A percentile compares a stretch with the other conserved stretches of the same genome.
These are phyloP conservation scores for Helichrysum umbraculigerum DNA, from an alignment of 129 eudicot genomes.

Conservation along the genomic window DNA sequence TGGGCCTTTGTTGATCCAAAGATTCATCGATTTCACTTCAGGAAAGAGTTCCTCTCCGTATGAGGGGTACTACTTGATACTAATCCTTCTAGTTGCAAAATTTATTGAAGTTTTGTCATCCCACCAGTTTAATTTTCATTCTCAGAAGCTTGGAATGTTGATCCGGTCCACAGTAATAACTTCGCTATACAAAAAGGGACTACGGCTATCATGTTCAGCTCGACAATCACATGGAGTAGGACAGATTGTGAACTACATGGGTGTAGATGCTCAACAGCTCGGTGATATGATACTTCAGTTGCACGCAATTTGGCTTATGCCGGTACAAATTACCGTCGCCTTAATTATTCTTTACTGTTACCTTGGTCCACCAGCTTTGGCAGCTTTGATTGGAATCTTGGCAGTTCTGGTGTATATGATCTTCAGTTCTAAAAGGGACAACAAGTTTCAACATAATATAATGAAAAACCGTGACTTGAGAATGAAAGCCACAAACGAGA, in stretches of 20 bases:
- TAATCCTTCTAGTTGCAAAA: conserved; percentile 65
- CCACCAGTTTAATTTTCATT: conserved; percentile 83
- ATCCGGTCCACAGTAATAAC: conserved; percentile 74
- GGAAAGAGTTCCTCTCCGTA: conserved; percentile 59
- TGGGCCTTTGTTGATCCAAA: conserved; percentile 72
- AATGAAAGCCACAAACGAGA: conserved; percentile 91
- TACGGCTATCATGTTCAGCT: conserved; percentile 77
- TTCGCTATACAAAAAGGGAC: conserved; percentile 75
- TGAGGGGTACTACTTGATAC: conserved; percentile 81
- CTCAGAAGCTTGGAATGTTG: conserved; percentile 79
- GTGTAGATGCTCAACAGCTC: conserved; percentile 94
- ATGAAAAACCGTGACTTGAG: conserved; percentile 73
- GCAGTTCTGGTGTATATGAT: conserved; percentile 50
- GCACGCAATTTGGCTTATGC: conserved; percentile 83
- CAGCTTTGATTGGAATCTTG: conserved; percentile 49
- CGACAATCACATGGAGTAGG: conserved; percentile 93
- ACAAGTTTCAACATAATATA: conserved; percentile 51
- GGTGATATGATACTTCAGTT: conserved; percentile 94
- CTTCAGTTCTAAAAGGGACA: conserved; percentile 50
- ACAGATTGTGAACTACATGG: conserved; percentile 95
- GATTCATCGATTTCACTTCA: conserved; percentile 71
- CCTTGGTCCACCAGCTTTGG: conserved; percentile 55
- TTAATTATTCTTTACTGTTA: conserved; percentile 55
- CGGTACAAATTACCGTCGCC: conserved; percentile 64
- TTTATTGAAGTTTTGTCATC: conserved; percentile 67